Conservation (phyloP, 495 filamentous ascomycete genomes). For the Symbiotaphrina buchneri region DNA sequence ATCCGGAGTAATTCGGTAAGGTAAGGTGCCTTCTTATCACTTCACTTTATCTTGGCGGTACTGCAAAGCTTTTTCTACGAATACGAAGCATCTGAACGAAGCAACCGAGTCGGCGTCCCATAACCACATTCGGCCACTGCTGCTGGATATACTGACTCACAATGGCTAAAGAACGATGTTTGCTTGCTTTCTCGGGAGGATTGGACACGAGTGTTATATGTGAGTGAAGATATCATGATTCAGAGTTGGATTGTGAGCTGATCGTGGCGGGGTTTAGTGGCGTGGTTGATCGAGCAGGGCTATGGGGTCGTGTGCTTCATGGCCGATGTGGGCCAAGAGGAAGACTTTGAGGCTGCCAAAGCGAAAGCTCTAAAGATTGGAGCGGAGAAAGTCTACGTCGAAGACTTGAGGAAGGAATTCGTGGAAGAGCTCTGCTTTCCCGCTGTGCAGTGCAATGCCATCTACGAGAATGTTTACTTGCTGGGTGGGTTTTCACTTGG, state of each 20-base stretch:
- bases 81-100: no score
- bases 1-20: no score
- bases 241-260: background rate
- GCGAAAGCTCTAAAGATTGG: constrained; percentile 47
- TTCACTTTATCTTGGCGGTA: no score
- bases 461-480: constrained; percentile 68
- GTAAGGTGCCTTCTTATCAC: no score
- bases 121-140: no score
- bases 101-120: no score
- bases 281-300: constrained; percentile 43
- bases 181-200: constrained; percentile 6
- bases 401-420: constrained; percentile 53
- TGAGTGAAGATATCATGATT: background rate
- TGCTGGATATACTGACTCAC: background rate
- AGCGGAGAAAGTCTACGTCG: constrained; percentile 36
- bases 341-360: constrained; percentile 43
- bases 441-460: constrained; percentile 73
- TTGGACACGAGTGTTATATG: constrained; percentile 6
- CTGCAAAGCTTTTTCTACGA: no score
- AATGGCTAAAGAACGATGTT: constrained; percentile 5
- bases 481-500: constrained; percentile 22
- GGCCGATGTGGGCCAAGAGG: constrained; percentile 42
- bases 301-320: constrained; percentile 48
- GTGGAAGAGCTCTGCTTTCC: constrained; percentile 73
- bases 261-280: constrained; percentile 3